A percentile compares a stretch with the other conserved stretches of the same genome.
Conservation (phyloP, 108 stramenopile genomes). For the Cyclotella cryptica region DNA sequence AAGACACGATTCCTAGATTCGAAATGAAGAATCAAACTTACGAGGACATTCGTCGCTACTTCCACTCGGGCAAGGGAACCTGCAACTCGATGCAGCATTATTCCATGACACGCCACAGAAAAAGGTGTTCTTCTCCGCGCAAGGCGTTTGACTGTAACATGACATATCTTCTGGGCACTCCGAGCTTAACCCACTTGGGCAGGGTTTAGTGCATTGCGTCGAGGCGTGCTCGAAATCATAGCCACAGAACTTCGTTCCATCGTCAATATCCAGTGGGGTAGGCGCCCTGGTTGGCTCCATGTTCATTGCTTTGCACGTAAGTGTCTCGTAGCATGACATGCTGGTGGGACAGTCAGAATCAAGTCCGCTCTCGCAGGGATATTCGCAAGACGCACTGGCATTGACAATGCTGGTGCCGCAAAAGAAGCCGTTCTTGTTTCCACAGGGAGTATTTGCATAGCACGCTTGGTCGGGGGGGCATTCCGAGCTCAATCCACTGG, state of each 20-base stretch:
- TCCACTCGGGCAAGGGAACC: constrained; percentile 48
- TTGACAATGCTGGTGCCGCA: constrained; percentile 54
- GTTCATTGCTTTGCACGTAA: constrained; percentile 33
- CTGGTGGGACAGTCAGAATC: constrained; percentile 41
- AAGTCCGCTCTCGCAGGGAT: constrained; percentile 39
- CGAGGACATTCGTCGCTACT: constrained; percentile 49
- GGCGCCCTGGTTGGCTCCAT: constrained; percentile 33
- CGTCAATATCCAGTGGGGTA: constrained; percentile 34
- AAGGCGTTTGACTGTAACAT: constrained; percentile 55
- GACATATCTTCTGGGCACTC: constrained; percentile 52
- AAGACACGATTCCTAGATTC: not conserved
- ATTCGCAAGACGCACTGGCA: constrained; percentile 50
- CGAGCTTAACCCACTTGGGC: constrained; percentile 39
- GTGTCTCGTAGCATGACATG: constrained; percentile 47
- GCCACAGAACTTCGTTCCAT: constrained; percentile 55
- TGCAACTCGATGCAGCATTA: constrained; percentile 53
- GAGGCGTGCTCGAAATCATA: constrained; percentile 45
- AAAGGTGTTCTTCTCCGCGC: constrained; percentile 50
- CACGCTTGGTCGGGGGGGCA: constrained; percentile 51
- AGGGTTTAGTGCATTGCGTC: constrained; percentile 33
- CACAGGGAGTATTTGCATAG: constrained; percentile 57
- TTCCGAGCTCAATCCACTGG: constrained; percentile 37
- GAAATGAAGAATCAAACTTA: constrained; percentile 10
- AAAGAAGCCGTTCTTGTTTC: constrained; percentile 45
- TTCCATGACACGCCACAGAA: constrained; percentile 56